Percentiles rank a stretch among this genome's conserved stretches.
Conservation (phyloP, 2,329 filamentous ascomycete species). For the Paradendryphiella salina region DNA sequence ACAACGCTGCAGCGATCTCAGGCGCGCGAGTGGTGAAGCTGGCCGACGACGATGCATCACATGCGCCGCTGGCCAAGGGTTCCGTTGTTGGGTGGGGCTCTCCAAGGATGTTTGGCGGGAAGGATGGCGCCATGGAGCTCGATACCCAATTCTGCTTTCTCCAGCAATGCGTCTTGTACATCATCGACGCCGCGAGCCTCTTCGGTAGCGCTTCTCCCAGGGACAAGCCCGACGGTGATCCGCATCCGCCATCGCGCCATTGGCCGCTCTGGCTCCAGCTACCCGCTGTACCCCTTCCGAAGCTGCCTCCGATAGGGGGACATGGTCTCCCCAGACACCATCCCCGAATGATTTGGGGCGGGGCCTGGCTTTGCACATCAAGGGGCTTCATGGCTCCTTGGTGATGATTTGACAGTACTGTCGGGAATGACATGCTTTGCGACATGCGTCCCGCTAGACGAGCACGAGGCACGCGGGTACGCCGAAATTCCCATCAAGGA, state of each 20-base stretch:
- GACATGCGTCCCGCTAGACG: not conserved
- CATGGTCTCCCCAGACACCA: no score
- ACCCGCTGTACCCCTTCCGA: no score
- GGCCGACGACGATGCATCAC: conserved; percentile 44
- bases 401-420: not conserved
- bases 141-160: no score
- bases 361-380: no score
- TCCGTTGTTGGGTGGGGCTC: conserved; percentile 13
- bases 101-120: conserved; percentile 4
- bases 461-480: not conserved
- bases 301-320: no score
- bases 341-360: no score
- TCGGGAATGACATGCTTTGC: not conserved
- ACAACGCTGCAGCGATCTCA: conserved; percentile 21
- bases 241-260: conserved; percentile 5
- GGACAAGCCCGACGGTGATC: conserved; percentile 23
- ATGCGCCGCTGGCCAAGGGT: conserved; percentile 34
- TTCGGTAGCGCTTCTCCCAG: conserved; percentile 22
- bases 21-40: conserved; percentile 29
- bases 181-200: conserved; percentile 1
- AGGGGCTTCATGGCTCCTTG: no score
- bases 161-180: no score
- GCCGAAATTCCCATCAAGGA: not conserved
- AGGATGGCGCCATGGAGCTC: no score
- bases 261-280: conserved; percentile 5